Evolutionary conservation across 2,329 filamentous ascomycete species (phyloP), one percentile per base, ranked within the genome.

Genomic region (Cyclaneusma minus): DNA sequence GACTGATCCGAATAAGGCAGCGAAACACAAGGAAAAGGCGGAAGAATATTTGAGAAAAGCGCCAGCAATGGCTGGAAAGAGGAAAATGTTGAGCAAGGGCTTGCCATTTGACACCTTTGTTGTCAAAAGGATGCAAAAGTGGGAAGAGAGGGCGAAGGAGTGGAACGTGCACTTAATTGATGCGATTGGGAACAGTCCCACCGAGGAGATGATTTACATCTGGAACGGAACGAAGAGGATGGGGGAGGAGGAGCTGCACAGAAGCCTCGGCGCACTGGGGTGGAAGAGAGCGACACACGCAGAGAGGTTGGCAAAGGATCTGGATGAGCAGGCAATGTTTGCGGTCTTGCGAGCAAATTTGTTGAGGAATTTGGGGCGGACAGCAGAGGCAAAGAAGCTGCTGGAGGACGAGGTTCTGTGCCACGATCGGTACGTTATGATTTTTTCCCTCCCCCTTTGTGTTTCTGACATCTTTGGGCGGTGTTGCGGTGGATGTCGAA

Each of bases 181-280:
- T 39, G 84, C 79, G 0, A 62, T 91, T 6, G 84, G 84, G 0
- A 62, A 81, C 3, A 79, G 74, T 32, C 89, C 89, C 0, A 59
- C 82, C 1, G 69, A 84, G 42, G 89, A 95, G 55, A 92, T 95
- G 78, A 74, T 79, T 8, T 92, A 87, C 48, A 71, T 95, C 41
- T 95, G 85, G 85, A 85, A 82, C 43, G 87, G 85, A 1, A 72
- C 70, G 40, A 87, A 81, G 51, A 71, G 83, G 29, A 91, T 93
- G 81, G 58, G 65, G 3, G 41, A 53, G 1, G 53, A 55, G 0
- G 67, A 87, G 32, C 56, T 93, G 9, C 57, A 76, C 24, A 54
- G 59, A 21, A 80, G 72, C 0, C 47, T 82, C 19, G 51, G 47
- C 1, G 63, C 64, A n/a, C 52, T 93, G 7, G 56, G 59, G 0